Evolutionary conservation across 768 basidiomycete species (phyloP).

Genomic region (Hericium rajendrae): DNA sequence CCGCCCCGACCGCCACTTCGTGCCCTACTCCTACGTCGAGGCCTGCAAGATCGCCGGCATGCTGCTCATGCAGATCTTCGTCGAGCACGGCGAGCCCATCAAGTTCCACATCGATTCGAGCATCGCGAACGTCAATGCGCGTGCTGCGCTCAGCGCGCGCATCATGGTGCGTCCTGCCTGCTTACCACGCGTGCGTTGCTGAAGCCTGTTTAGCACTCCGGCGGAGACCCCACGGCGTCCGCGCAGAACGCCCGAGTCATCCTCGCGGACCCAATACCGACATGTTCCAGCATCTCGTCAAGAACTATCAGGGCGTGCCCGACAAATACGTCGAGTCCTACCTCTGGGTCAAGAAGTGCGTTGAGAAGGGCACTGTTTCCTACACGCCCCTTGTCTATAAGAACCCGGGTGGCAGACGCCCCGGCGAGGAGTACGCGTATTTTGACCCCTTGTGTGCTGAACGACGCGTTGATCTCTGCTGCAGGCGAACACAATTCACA

Average conservation of each 20-base stretch:
- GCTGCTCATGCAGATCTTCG: constrained; percentile 67
- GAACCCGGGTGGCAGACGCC: constrained; percentile 72
- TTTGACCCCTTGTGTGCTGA: neutral
- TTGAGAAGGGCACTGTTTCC: constrained; percentile 52
- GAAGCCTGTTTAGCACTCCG: constrained; percentile 49
- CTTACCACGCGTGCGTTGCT: neutral
- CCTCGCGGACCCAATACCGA: constrained; percentile 72
- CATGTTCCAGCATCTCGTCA: constrained; percentile 64
- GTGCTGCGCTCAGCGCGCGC: constrained; percentile 53
- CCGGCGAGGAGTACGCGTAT: constrained; percentile 67
- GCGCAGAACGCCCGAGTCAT: constrained; percentile 67
- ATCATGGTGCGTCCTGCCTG: constrained; percentile 45
- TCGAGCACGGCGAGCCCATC: constrained; percentile 54
- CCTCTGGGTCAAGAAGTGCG: constrained; percentile 77
- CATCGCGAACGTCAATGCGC: constrained; percentile 69
- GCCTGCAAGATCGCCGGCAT: constrained; percentile 76
- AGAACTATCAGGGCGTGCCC: constrained; percentile 56
- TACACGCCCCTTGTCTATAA: constrained; percentile 77
- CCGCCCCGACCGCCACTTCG: constrained; percentile 67
- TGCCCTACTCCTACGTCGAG: constrained; percentile 74
- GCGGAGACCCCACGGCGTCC: constrained; percentile 66
- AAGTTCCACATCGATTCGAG: constrained; percentile 75
- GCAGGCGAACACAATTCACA: constrained; percentile 69
- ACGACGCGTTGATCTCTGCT: neutral
- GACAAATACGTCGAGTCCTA: constrained; percentile 75